These are phyloP conservation scores for Phaeolepiota aurea DNA, from an alignment of 768 basidiomycete genomes.

Conservation along the genomic window DNA sequence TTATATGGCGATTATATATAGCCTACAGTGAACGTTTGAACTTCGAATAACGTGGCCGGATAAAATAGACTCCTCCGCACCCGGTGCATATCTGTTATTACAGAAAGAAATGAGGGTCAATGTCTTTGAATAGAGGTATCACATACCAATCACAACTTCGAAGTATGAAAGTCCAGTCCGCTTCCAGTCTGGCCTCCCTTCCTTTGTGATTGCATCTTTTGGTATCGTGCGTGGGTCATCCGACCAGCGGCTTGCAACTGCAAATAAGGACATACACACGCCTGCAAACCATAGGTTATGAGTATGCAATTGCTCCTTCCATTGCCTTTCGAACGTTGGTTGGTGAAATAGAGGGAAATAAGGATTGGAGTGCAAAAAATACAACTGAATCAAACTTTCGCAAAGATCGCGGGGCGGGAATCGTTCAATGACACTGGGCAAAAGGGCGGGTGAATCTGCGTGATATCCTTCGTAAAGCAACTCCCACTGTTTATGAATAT, in stretches of 20 bases:
- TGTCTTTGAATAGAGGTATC: conserved; percentile 3
- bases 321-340: conserved; percentile 59
- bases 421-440: conserved; percentile 25
- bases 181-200: conserved; percentile 32
- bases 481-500: conserved; percentile 66
- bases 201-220: conserved; percentile 12
- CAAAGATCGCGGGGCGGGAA: conserved; percentile 64
- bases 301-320: conserved; percentile 43
- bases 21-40: conserved; percentile 36
- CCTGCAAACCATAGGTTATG: conserved; percentile 51
- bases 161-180: conserved; percentile 58
- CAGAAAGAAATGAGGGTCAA: no score
- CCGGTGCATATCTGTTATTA: conserved; percentile 38
- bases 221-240: conserved; percentile 51
- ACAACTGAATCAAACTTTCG: conserved; percentile 50
- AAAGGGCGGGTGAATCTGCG: conserved; percentile 17
- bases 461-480: conserved; percentile 39
- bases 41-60: conserved; percentile 53
- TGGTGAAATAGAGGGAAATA: conserved; percentile 64
- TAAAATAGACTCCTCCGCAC: conserved; percentile 42
- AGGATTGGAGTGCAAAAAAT: conserved; percentile 54
- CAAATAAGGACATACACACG: conserved; percentile 57
- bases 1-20: not conserved
- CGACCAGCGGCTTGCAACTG: conserved; percentile 60
- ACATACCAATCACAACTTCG: conserved; percentile 42